Evolutionary conservation across 495 filamentous ascomycete genomes (phyloP).

Genomic region (Melanomma pulvis-pyrius): DNA sequence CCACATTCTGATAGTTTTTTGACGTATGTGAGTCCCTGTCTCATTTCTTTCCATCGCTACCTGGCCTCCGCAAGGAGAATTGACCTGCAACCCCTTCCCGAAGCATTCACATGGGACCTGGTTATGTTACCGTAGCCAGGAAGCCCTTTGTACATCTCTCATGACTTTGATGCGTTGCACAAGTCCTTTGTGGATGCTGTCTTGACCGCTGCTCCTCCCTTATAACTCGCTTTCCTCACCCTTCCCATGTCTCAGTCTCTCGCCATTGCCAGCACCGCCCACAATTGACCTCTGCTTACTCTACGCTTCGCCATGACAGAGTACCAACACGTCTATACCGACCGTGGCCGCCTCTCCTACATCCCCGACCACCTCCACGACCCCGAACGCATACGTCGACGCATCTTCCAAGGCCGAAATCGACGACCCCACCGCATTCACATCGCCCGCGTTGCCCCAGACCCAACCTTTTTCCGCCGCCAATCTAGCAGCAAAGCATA

Average conservation of each 20-base stretch:
- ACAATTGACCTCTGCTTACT: conserved; percentile 18
- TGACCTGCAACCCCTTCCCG: conserved; percentile 25
- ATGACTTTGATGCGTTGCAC: conserved; percentile 34
- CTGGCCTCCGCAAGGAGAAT: conserved; percentile 27
- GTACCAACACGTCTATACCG: conserved; percentile 31
- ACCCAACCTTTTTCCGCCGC: conserved; percentile 24
- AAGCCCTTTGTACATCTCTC: conserved; percentile 34
- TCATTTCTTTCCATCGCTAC: conserved; percentile 18
- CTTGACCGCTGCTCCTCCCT: background rate
- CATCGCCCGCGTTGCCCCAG: conserved; percentile 33
- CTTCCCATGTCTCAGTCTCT: background rate
- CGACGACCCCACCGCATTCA: conserved; percentile 38
- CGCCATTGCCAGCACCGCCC: background rate
- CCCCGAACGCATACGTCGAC: conserved; percentile 10
- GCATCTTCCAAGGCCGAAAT: conserved; percentile 31
- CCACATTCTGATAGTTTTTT: conserved; percentile 8
- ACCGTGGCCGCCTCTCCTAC: conserved; percentile 36
- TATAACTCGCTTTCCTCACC: background rate
- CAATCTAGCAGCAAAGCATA: conserved; percentile 23
- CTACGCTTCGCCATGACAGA: conserved; percentile 34
- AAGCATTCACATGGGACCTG: conserved; percentile 29
- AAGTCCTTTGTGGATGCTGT: conserved; percentile 2
- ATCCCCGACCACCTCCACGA: conserved; percentile 33
- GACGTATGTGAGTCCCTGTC: conserved; percentile 34
- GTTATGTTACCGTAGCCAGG: conserved; percentile 26